A percentile compares a stretch with the other conserved stretches of the same genome.
These are phyloP conservation scores for Cutaneotrichosporon daszewskae DNA, from an alignment of 1,284 basidiomycete genomes.

Conservation along the genomic window DNA sequence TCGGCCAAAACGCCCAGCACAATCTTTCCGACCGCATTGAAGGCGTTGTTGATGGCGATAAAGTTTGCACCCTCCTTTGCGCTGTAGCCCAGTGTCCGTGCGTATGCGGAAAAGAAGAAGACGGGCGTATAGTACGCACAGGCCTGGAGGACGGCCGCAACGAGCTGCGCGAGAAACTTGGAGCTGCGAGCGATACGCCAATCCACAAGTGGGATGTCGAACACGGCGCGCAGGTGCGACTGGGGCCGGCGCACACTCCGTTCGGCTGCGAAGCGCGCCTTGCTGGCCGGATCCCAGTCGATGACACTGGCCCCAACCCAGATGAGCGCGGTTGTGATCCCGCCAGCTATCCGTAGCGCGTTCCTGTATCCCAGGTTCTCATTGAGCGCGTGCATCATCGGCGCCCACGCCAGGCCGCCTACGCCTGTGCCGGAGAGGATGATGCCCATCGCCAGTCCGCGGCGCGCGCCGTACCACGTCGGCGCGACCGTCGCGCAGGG, in stretches of 20 bases:
- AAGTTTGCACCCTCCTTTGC: conserved; percentile 24
- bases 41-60: conserved; percentile 31
- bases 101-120: conserved; percentile 35
- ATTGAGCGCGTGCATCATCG: conserved; percentile 24
- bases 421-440: conserved; percentile 32
- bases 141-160: conserved; percentile 19
- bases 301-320: conserved; percentile 11
- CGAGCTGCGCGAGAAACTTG: conserved; percentile 22
- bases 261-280: conserved; percentile 16
- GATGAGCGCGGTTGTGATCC: conserved; percentile 15
- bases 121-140: conserved; percentile 34
- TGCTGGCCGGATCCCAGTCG: conserved; percentile 27
- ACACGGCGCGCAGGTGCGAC: background rate
- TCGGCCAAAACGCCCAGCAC: conserved; percentile 39
- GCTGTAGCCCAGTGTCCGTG: conserved; percentile 21
- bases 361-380: conserved; percentile 22
- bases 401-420: conserved; percentile 31
- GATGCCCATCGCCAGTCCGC: conserved; percentile 33
- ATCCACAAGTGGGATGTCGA: conserved; percentile 25
- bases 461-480: conserved; percentile 24
- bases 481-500: conserved; percentile 30
- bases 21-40: conserved; percentile 39
- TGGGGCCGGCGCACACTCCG: background rate
- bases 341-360: conserved; percentile 23
- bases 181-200: conserved; percentile 23